These are phyloP conservation scores for Talaromyces liani DNA, from an alignment of 495 filamentous ascomycete genomes.

Conservation along the genomic window DNA sequence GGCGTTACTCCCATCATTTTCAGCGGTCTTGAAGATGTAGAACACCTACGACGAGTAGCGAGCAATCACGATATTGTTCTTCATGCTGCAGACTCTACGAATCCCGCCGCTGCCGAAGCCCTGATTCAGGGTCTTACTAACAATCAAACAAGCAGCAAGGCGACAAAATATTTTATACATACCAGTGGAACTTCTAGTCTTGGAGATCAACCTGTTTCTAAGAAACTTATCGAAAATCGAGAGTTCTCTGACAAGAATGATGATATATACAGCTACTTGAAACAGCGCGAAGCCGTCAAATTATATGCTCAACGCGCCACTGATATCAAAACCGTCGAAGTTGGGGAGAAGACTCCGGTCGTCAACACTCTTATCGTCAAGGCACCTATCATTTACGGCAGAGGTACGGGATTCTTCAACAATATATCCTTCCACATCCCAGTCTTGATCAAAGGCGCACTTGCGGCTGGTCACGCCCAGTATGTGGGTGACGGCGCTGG, in stretches of 20 bases:
- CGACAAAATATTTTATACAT: background rate
- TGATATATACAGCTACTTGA: background rate
- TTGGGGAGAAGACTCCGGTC: background rate
- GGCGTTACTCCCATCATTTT: background rate
- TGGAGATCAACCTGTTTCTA: background rate
- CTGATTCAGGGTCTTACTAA: background rate
- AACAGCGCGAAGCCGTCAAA: background rate
- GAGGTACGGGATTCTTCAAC: background rate
- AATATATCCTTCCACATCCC: background rate
- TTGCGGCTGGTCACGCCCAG: background rate
- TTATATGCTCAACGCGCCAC: conserved; percentile 1
- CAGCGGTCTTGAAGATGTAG: background rate
- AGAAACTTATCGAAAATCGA: background rate
- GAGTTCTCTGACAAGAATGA: background rate
- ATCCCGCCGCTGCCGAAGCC: background rate
- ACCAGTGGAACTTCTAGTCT: background rate
- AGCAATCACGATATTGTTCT: background rate
- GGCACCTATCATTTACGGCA: background rate
- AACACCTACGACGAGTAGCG: background rate
- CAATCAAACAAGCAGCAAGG: background rate
- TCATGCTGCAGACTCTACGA: conserved; percentile 1
- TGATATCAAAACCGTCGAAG: background rate
- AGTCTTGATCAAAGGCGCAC: background rate
- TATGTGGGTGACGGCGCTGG: background rate
- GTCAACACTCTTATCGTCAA: background rate